phyloP scores from a whole-genome alignment of 305 asterid genomes.

The Fraxinus velutina region DNA sequence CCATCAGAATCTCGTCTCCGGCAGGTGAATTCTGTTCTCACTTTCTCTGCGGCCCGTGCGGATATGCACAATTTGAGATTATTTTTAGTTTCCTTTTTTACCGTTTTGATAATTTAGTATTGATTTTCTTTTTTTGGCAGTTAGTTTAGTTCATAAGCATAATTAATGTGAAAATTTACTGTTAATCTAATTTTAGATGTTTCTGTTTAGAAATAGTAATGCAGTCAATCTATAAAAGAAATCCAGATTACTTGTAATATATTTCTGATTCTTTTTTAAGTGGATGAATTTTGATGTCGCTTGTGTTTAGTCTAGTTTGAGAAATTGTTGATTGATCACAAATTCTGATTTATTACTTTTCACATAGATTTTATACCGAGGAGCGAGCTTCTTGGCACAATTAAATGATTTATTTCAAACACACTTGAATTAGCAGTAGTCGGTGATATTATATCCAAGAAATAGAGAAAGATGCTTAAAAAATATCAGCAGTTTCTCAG shows the following conservation, averaged over 20 bases:
- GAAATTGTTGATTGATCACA: too few relatives aligned
- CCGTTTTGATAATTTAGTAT: background rate
- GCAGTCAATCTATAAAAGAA: constrained; percentile 13
- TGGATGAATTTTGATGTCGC: background rate
- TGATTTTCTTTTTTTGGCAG: background rate
- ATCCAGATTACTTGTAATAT: background rate
- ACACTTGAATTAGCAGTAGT: background rate
- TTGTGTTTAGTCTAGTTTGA: background rate
- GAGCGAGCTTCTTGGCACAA: background rate
- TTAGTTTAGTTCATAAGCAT: background rate
- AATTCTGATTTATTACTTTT: background rate
- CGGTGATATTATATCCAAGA: background rate
- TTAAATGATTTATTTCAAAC: background rate
- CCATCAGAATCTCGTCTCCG: constrained; percentile 43
- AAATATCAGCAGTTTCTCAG: too few relatives aligned
- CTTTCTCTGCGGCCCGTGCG: too few relatives aligned
- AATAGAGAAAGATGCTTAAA: too few relatives aligned
- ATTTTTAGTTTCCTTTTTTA: background rate
- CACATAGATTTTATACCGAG: background rate
- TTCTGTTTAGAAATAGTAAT: constrained; percentile 7
- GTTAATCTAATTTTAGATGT: background rate
- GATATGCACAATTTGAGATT: background rate
- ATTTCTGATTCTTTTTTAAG: background rate
- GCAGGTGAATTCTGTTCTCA: constrained; percentile 40
- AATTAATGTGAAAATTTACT: constrained; percentile 1